Conservation (phyloP, 1,139 yeast genomes). For the Blastobotrys elegans region DNA sequence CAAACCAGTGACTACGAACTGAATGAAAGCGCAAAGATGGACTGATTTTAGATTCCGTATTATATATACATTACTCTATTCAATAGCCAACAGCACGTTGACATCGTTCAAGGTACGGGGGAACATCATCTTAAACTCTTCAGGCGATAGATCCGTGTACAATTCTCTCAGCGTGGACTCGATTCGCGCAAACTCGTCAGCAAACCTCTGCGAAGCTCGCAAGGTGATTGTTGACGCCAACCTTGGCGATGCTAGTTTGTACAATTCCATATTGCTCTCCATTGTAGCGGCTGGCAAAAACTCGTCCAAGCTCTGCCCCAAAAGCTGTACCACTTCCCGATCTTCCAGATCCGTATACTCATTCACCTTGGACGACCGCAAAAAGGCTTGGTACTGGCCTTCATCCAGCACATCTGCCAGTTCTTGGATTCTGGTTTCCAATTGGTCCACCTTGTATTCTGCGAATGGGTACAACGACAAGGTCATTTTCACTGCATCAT, state of each 20-base stretch:
- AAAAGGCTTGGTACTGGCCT: slow-evolving; percentile 27
- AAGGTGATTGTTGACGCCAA: slow-evolving; percentile 32
- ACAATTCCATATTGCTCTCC: slow-evolving; percentile 31
- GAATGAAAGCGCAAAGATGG: no score
- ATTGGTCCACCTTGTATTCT: slow-evolving; percentile 31
- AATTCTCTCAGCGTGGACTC: slow-evolving; percentile 24
- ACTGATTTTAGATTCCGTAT: no score
- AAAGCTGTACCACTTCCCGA: slow-evolving; percentile 33
- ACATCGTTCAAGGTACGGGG: slow-evolving; percentile 30
- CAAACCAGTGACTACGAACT: no score
- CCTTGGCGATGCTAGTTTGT: slow-evolving; percentile 33
- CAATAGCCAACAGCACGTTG: slow-evolving; percentile 27
- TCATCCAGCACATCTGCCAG: slow-evolving; percentile 30
- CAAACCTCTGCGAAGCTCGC: slow-evolving; percentile 32
- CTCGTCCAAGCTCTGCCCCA: slow-evolving; percentile 31
- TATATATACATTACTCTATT: no score
- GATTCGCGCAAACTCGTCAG: slow-evolving; percentile 28
- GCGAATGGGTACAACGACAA: slow-evolving; percentile 32
- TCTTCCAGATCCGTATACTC: slow-evolving; percentile 14
- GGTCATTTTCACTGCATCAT: slow-evolving; percentile 31
- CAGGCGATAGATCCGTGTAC: slow-evolving; percentile 18
- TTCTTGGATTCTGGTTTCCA: slow-evolving; percentile 28
- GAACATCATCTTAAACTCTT: slow-evolving; percentile 25
- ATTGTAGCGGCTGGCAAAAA: slow-evolving; percentile 36
- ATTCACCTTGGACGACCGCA: slow-evolving; percentile 28